Evolutionary conservation across 2,329 filamentous ascomycete genomes (phyloP), one percentile per base, ranked within the genome.

Genomic region (Juglanconis juglandina): DNA sequence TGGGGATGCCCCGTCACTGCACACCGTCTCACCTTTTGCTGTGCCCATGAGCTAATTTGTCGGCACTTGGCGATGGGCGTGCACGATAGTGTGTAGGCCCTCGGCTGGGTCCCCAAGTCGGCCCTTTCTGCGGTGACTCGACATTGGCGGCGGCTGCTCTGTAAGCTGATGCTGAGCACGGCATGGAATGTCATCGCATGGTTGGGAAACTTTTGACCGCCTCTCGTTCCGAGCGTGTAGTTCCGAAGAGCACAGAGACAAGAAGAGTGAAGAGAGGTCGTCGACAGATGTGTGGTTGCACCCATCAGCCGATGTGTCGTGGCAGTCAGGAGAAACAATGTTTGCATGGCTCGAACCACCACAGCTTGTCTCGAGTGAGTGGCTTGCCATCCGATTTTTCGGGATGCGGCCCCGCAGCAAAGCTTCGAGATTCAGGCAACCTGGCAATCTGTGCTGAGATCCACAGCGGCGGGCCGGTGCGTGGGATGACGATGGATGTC

Each of bases 161-260:
- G 53, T 56, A 56, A 56, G 53, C 53, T 56, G 53, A 56, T 56
- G 53, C 42, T 42, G 53, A 37, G 44, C 53, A 13, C 10, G 30
- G 47, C 17, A 14, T n/a, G 44, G 13, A 17, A 39, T 7, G 37
- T 2, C 37, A 39, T 39, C 7, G 37, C 37, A 8, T 39, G 37
- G 7, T 3, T 11, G 37, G 37, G 37, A 39, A 11, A 39, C 7
- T 39, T 39, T 39, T 39, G 37, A 39, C 37, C 37, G 37, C 37
- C 37, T 11, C 11, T 39, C 37, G 37, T 17, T 17, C 17, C 17
- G 17, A 17, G 17, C 17, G 2, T 17, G 37, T 39, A 39, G 30
- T 11, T n/a, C 30, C 34, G 34, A 11, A 35, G n/a, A 41, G 34
- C 50, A 41, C 5, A 1, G 9, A 17, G 50, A 17, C 47, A 33